These are phyloP conservation scores for Arthrobotrys sphaeroides DNA, from an alignment of 2,329 filamentous ascomycete species.

Conservation along the genomic window DNA sequence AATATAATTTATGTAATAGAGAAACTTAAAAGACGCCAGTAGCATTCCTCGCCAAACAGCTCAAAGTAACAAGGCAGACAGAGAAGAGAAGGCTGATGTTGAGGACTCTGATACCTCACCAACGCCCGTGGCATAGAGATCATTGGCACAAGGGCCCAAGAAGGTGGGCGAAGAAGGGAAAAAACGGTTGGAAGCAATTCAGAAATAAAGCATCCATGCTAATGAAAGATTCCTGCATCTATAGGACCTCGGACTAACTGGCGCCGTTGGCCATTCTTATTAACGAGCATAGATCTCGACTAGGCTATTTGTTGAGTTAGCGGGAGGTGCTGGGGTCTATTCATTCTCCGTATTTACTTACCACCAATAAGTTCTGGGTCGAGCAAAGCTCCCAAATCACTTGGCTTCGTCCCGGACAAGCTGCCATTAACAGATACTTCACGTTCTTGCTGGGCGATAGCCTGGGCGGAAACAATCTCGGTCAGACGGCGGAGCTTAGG, in stretches of 20 bases:
- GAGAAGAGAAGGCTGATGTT: neutral
- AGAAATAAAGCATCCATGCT: neutral
- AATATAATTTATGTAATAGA: slow-evolving; percentile 6
- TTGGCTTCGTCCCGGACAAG: slow-evolving; percentile 36
- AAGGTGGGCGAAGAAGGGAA: neutral
- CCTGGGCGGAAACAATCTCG: slow-evolving; percentile 94
- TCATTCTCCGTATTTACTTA: neutral
- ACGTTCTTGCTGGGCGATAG: slow-evolving; percentile 88
- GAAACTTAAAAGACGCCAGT: slow-evolving; percentile 15
- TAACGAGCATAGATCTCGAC: neutral
- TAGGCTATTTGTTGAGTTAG: slow-evolving; percentile 36
- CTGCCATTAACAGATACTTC: slow-evolving; percentile 4
- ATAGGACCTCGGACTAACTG: neutral
- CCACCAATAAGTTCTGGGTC: slow-evolving; percentile 46
- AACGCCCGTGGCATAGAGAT: neutral
- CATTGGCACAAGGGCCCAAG: neutral
- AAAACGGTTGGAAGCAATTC: neutral
- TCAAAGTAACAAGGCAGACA: neutral
- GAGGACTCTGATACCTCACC: neutral
- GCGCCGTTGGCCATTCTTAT: neutral
- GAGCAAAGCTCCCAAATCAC: slow-evolving; percentile 44
- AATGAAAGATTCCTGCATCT: neutral
- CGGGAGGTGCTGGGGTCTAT: neutral
- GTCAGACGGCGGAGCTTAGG: slow-evolving; percentile 84
- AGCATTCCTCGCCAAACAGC: slow-evolving; percentile 36